phyloP scores from a whole-genome alignment of 805 yeast genomes.

The Spathaspora passalidarum region DNA sequence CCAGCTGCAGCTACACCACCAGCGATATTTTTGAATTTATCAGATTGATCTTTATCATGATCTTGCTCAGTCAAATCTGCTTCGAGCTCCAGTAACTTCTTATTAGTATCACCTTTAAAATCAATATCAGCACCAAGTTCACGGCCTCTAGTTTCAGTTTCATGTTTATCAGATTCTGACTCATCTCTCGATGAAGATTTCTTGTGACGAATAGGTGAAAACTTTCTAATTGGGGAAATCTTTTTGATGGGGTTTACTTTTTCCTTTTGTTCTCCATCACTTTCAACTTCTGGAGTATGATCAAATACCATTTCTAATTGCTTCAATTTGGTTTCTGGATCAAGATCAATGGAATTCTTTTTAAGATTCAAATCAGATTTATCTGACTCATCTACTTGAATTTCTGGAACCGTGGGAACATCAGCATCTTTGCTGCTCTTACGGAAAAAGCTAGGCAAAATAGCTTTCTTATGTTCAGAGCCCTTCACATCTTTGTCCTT shows the following conservation, averaged over 20 bases:
- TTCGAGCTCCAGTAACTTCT: background rate
- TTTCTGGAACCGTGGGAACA: constrained; percentile 11
- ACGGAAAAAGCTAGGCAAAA: background rate
- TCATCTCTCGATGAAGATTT: background rate
- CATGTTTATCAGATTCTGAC: background rate
- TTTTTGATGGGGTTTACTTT: background rate
- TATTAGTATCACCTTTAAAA: background rate
- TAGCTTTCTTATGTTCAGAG: background rate
- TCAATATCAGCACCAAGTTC: background rate
- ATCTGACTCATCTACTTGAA: background rate
- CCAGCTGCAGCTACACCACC: background rate
- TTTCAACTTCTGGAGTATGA: background rate
- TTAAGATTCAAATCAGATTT: background rate
- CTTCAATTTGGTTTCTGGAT: background rate
- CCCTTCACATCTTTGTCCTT: background rate
- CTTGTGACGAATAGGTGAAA: background rate
- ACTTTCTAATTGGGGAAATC: background rate
- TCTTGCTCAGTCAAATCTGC: too few species aligned
- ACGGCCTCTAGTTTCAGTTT: background rate
- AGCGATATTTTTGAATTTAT: background rate
- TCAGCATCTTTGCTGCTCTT: constrained; percentile 8
- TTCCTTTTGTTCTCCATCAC: background rate
- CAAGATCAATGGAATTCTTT: background rate
- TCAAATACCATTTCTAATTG: background rate
- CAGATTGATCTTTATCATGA: background rate